A percentile compares a stretch with the other conserved stretches of the same genome.
Evolutionary conservation across 495 filamentous ascomycete genomes (phyloP).

Genomic region (Peziza echinospora): DNA sequence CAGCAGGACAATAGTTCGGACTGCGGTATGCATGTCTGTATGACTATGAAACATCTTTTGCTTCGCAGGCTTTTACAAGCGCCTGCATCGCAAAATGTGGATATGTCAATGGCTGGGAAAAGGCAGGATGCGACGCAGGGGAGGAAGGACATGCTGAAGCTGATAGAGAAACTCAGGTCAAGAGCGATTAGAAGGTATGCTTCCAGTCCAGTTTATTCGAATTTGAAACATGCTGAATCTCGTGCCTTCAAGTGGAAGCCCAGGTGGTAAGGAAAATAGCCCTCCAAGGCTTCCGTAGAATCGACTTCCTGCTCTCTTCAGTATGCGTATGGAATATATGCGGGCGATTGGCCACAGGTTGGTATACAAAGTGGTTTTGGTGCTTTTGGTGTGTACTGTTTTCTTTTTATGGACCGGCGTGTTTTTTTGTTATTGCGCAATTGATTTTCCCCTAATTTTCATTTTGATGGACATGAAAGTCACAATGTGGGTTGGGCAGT

Average conservation of each 20-base stretch:
- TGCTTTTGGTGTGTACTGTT: no score
- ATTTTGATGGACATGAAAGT: no score
- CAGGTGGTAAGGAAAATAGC: background rate
- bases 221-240: no score
- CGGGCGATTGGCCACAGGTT: no score
- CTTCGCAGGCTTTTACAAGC: constrained; percentile 59
- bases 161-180: constrained; percentile 21
- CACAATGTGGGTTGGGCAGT: no score
- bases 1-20: constrained; percentile 84
- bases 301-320: no score
- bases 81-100: constrained; percentile 59
- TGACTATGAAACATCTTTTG: constrained; percentile 75
- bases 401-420: no score
- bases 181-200: constrained; percentile 15
- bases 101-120: constrained; percentile 70
- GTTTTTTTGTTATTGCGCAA: no score
- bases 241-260: background rate
- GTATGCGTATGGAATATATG: no score
- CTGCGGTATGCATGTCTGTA: constrained; percentile 91
- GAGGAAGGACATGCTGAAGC: constrained; percentile 69
- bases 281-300: background rate
- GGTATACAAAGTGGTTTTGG: no score
- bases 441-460: no score
- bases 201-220: no score
- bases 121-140: constrained; percentile 52